Evolutionary conservation across 441 rosid species (phyloP).

Genomic region (Euphorbia celastroides): DNA sequence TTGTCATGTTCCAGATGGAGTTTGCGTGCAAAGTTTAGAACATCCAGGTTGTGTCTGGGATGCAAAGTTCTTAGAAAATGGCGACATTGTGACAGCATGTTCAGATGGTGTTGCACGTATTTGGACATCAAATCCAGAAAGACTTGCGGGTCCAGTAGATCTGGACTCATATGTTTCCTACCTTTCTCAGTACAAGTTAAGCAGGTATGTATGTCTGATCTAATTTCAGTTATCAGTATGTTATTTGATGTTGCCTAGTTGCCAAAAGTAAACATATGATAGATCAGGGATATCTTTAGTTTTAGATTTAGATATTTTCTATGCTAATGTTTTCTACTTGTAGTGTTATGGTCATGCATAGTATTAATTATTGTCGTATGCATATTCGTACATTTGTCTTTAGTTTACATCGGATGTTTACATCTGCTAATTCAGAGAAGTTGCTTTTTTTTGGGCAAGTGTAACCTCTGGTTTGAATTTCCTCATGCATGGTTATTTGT

Average conservation of each 20-base stretch:
- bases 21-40: constrained; percentile 85
- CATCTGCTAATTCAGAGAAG: neutral
- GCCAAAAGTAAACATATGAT: constrained; percentile 1
- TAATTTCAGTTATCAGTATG: constrained; percentile 12
- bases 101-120: constrained; percentile 85
- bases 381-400: neutral
- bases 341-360: neutral
- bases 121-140: constrained; percentile 67
- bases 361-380: neutral
- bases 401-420: constrained; percentile 1
- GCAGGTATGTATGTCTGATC: constrained; percentile 77
- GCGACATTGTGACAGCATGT: constrained; percentile 94
- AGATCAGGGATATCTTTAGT: neutral
- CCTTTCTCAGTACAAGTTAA: constrained; percentile 65
- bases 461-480: constrained; percentile 1
- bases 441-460: neutral
- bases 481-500: neutral
- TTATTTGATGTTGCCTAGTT: neutral
- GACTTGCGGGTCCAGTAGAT: constrained; percentile 62
- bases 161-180: constrained; percentile 62
- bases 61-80: constrained; percentile 82
- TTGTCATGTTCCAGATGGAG: constrained; percentile 64
- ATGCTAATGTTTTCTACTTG: neutral
- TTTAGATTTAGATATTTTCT: neutral
- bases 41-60: constrained; percentile 99